Evolutionary conservation across 2,329 filamentous ascomycete genomes (phyloP).

Genomic region (Verticillium zaregamsianum): DNA sequence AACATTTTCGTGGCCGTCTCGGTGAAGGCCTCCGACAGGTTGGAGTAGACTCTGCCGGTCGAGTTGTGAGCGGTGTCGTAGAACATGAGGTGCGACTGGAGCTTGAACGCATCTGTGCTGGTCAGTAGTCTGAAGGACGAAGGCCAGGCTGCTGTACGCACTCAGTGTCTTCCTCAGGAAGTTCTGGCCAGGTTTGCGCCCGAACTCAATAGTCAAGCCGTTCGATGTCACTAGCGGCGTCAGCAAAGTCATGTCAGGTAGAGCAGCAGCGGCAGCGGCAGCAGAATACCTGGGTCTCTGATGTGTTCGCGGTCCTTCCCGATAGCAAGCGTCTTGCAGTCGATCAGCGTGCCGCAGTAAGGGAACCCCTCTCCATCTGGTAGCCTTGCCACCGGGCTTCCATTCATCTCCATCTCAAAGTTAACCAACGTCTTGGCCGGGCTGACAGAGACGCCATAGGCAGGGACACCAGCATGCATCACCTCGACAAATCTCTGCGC

Average conservation of each 20-base stretch:
- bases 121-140: neutral
- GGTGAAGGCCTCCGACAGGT: conserved; percentile 68
- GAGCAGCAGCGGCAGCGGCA: neutral
- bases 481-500: conserved; percentile 69
- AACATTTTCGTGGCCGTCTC: conserved; percentile 76
- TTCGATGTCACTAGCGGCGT: conserved; percentile 51
- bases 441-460: conserved; percentile 78
- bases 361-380: conserved; percentile 56
- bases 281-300: conserved; percentile 43
- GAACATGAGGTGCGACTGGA: conserved; percentile 81
- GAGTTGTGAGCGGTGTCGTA: conserved; percentile 79
- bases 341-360: conserved; percentile 80
- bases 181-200: conserved; percentile 66
- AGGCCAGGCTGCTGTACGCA: conserved; percentile 28
- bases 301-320: conserved; percentile 59
- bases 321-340: conserved; percentile 71
- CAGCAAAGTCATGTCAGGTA: neutral
- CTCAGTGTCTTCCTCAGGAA: conserved; percentile 78
- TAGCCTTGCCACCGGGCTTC: conserved; percentile 45
- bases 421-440: conserved; percentile 78
- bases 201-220: conserved; percentile 74
- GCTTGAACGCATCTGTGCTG: conserved; percentile 64
- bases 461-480: conserved; percentile 75
- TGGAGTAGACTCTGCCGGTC: conserved; percentile 61
- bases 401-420: conserved; percentile 63